phyloP scores from a whole-genome alignment of 2,329 filamentous ascomycete species.

The Thermochaetoides dissita region DNA sequence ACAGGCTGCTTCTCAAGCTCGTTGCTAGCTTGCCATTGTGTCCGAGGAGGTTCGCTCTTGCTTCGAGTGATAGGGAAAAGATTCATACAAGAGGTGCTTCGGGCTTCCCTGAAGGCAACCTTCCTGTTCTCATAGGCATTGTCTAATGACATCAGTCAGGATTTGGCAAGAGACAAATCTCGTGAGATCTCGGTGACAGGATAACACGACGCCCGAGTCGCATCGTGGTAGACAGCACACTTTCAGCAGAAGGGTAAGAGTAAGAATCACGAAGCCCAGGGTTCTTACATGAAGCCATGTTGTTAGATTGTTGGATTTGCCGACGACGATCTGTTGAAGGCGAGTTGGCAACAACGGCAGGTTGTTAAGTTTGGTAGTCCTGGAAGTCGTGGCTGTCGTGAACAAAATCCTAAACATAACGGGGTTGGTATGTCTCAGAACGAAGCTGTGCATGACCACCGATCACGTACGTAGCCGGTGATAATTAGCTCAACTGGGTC shows the following conservation, averaged over 20 bases:
- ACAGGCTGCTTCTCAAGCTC: slow-evolving; percentile 13
- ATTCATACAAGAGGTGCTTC: slow-evolving; percentile 28
- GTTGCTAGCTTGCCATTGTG: slow-evolving; percentile 24
- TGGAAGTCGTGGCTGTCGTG: too few species aligned
- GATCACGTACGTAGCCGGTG: too few species aligned
- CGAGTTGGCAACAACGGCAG: too few species aligned
- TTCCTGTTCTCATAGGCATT: slow-evolving; percentile 32
- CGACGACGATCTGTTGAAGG: too few species aligned
- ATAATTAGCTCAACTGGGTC: too few species aligned
- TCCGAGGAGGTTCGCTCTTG: slow-evolving; percentile 16
- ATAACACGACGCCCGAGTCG: too few species aligned
- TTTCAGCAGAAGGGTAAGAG: background rate
- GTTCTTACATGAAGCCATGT: slow-evolving; percentile 1
- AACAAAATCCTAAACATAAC: too few species aligned
- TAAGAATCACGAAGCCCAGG: background rate
- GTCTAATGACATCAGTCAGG: slow-evolving; percentile 20
- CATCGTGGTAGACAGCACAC: background rate
- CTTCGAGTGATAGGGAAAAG: slow-evolving; percentile 30
- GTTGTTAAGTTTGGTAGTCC: too few species aligned
- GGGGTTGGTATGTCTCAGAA: too few species aligned
- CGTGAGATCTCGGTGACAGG: background rate
- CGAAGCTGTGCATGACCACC: too few species aligned
- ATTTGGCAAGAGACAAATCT: background rate
- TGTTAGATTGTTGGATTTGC: too few species aligned
- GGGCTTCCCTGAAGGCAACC: slow-evolving; percentile 29